Evolutionary conservation across 1,284 basidiomycete species (phyloP), one percentile per base, ranked within the genome.

Genomic region (Apiotrichum gamsii): DNA sequence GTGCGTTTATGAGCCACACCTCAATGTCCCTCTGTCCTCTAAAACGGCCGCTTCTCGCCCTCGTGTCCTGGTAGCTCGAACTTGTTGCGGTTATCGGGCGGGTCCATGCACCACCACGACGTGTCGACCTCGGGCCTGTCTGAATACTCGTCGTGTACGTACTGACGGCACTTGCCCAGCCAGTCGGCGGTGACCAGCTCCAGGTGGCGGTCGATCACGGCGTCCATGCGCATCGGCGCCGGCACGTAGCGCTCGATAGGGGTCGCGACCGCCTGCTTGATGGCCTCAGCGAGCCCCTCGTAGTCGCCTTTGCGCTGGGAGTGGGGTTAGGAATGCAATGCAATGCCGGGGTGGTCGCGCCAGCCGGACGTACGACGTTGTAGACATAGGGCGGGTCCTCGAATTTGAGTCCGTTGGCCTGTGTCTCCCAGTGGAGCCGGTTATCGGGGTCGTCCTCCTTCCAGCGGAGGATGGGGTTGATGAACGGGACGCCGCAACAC

Each of bases 401-500:
- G 58, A 44, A 13, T n/a, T 19, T 28, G 16, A 74, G 45, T n/a
- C 51, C 61, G 39, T 66, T 55, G 45, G 74, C 70, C 51, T 76
- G 74, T 20, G 69, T 53, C 18, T 51, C 25, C 74, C 73, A 76
- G 18, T 57, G 52, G 1, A 49, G 36, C 16, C 65, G 51, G 47
- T 74, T 62, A 10, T 45, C 19, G 3, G 69, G 72, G 39, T 72
- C 54, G 2, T 58, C 43, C 15, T 52, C 43, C 45, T 74, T 65
- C 72, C 72, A 73, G 11, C 57, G 44, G 8, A 61, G 20, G 23
- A 75, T 62, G 1, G 73, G 74, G 49, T 75, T 75, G 55, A 76
- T 69, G 57, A 75, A 76, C 9, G 73, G 73, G 5, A 74, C 65
- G 8, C 73, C 73, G 23, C 72, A 47, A 32, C 74, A 75, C 8